Base-by-base conservation (phyloP, 495 filamentous ascomycete species). In the Xeromyces bisporus region DNA sequence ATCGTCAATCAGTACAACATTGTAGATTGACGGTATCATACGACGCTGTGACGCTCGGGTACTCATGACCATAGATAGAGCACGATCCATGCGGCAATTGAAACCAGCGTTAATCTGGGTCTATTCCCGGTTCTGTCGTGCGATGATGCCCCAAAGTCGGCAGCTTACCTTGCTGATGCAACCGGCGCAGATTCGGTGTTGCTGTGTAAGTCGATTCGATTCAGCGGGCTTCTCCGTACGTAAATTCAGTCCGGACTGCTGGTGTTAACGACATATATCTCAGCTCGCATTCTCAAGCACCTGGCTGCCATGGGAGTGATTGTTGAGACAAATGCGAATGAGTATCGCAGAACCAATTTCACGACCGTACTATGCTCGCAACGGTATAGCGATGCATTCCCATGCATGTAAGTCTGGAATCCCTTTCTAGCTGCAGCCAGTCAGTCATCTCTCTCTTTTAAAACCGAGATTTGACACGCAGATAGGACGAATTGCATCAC, bases 231-330 rank as follows among this genome's bases (percentile, higher is more conserved):
- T n/a, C n/a, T n/a, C n/a, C n/a, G n/a, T n/a, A n/a, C n/a, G n/a
- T n/a, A n/a, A n/a, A n/a, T n/a, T n/a, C n/a, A n/a, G n/a, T 8
- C 13, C 16, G 9, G 15, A 13, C 1, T 15, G 26, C 3, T 15
- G 8, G 17, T 3, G 17, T 26, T 21, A n/a, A n/a, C n/a, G n/a
- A n/a, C n/a, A n/a, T n/a, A n/a, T n/a, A n/a, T n/a, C n/a, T 6
- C 10, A 53, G 47, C 46, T 25, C 56, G 58, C 5, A 40, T 67
- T 18, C 39, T 71, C 33, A 58, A 56, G 35, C 66, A 72, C 28
- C 36, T 71, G 0, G 54, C 51, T 7, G 58, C 66, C 30, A 64
- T 66, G 57, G 60, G 58, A 5, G 47, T 62, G 23, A 48, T 73
- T 24, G 24, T 28, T 3, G 58, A 71, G 37, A 57, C 49, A 9